Evolutionary conservation across 257 asterid genomes (phyloP), one percentile per base, ranked within the genome.

Genomic region (Oldenlandia corymbosa): DNA sequence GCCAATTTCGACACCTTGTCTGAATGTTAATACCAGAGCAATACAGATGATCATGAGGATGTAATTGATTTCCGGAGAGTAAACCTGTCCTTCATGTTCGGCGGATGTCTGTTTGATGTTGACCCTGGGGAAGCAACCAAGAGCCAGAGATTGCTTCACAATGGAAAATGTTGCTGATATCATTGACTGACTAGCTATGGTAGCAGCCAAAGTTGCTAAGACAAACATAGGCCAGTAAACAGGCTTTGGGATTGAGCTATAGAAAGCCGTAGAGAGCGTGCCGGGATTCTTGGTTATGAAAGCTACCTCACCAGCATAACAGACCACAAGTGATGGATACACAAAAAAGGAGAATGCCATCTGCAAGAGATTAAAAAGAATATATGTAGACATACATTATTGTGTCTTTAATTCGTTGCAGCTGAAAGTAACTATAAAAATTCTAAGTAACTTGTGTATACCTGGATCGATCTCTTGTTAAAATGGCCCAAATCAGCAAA

Each of bases 171-270:
- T 52, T 7, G 84, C 93, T 6, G 90, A 85, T 30, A 85, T 83
- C 93, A 87, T 85, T 0, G 93, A 83, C 30, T 87, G 95, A 76
- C 95, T 87, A 0, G 95, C 73, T 0, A 87, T 84, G 5, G 77
- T 64, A 6, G 83, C 75, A 31, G 75, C 75, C 50, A 72, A 73
- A 21, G 85, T 81, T 2, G 95, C 84, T 39, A 88, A 56, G 7
- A 81, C 83, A 32, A 88, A 88, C 91, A 85, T 78, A 0, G 91
- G 95, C 91, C 95, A 87, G 73, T 87, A 83, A 3, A 85, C 84
- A 2, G 73, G 32, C 2, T 73, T 66, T 0, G 91, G 91, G 43
- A 85, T 37, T 7, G 85, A 76, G 53, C 66, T 63, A 43, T 63
- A 73, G 60, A 16, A 61, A 23, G 75, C 62, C 7, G 56, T 56